Evolutionary conservation across 176 grass and related monocot species (phyloP).

Genomic region (Aegilops tauschii): DNA sequence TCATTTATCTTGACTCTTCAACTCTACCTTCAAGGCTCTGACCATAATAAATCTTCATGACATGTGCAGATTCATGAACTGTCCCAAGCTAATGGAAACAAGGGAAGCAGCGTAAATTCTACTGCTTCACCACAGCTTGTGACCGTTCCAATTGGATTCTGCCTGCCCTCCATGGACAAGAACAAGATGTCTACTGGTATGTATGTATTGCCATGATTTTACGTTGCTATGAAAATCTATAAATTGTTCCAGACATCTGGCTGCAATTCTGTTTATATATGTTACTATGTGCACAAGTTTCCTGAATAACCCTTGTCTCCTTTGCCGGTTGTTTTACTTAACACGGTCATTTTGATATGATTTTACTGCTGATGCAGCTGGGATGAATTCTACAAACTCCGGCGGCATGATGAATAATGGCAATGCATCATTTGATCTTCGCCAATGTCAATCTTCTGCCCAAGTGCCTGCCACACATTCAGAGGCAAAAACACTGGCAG

Average conservation of each 20-base stretch:
- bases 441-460: conserved; percentile 26
- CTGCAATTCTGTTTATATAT: background rate
- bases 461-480: conserved; percentile 19
- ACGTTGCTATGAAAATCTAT: conserved; percentile 1
- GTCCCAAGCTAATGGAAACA: conserved; percentile 45
- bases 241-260: conserved; percentile 7
- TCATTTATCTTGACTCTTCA: conserved; percentile 11
- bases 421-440: conserved; percentile 24
- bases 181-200: conserved; percentile 45
- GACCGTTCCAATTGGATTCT: conserved; percentile 56
- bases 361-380: conserved; percentile 32
- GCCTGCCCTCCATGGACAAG: conserved; percentile 35
- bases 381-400: conserved; percentile 30
- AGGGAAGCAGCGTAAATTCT: conserved; percentile 15
- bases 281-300: background rate
- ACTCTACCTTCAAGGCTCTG: conserved; percentile 18
- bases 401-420: conserved; percentile 24
- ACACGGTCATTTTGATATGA: background rate
- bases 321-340: conserved; percentile 1
- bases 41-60: conserved; percentile 12
- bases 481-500: conserved; percentile 12
- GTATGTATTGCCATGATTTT: conserved; percentile 30
- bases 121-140: conserved; percentile 36
- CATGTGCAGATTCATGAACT: conserved; percentile 50
- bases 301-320: background rate